Base-by-base conservation (phyloP, 805 yeast species). In the Ogataea glucozyma region DNA sequence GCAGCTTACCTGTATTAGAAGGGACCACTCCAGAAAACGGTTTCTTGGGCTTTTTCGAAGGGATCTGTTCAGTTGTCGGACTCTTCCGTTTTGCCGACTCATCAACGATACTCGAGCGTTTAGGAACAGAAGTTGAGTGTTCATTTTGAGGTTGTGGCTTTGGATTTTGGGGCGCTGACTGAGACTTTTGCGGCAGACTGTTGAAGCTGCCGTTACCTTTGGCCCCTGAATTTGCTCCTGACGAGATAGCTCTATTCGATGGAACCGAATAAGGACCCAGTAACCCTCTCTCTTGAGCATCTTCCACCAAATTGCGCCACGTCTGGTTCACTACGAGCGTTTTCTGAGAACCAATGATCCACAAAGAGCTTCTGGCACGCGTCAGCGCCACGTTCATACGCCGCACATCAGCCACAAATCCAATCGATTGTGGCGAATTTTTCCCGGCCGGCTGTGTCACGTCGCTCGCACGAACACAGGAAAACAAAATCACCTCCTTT, bases 351-450 rank as follows among this genome's bases (percentile, higher is more conserved):
- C 99, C 99, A 12, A 95, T 64, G 43, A 93, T 82, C 98, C 98
- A 93, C 50, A 93, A 69, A 1, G 98, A 85, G 1, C 95, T 76
- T 53, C 84, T 79, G 0, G 98, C 97, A 69, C 99, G 85, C 1
- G 98, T 91, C 26, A 93, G 67, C 0, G 97, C 98, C 41, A 93
- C 99, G 64, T 93, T 93, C 96, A 93, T 88, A 70, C 99, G 86
- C 50, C 99, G 76, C 27, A 83, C 75, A 65, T 93, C 99, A 35
- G 85, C 83, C 61, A 93, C 73, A 66, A 93, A 93, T 13, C 98
- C 99, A 46, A 91, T 88, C 35, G n/a, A n/a, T n/a, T n/a, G n/a
- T n/a, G n/a, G n/a, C n/a, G n/a, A n/a, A n/a, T n/a, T n/a, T n/a
- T n/a, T n/a, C n/a, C n/a, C n/a, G n/a, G n/a, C n/a, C 81, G 75